A percentile compares a stretch with the other conserved stretches of the same genome.
These are phyloP conservation scores for Aspergillus cristatus DNA, from an alignment of 495 filamentous ascomycete species.

Conservation along the genomic window DNA sequence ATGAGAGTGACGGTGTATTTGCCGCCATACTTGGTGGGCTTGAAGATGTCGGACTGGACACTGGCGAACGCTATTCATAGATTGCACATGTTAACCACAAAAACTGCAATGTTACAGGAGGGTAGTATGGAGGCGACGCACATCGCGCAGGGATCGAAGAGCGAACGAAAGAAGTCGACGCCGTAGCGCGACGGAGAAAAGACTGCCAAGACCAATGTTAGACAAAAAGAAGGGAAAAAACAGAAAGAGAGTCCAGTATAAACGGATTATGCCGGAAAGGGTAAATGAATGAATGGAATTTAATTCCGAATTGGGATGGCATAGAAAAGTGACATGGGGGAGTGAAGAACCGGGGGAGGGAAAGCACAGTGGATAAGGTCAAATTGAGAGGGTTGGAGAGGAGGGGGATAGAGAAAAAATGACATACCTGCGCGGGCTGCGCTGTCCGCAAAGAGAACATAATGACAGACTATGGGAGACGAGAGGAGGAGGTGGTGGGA, in stretches of 20 bases:
- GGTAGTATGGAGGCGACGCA: conserved; percentile 17
- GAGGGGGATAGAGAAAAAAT: neutral
- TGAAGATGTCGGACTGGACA: conserved; percentile 83
- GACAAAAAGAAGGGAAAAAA: neutral
- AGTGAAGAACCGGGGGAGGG: no score
- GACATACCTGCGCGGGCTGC: conserved; percentile 26
- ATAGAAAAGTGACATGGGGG: no score
- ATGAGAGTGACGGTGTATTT: conserved; percentile 99
- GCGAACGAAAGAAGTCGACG: conserved; percentile 25
- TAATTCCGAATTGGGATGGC: neutral
- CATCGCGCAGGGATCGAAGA: conserved; percentile 32
- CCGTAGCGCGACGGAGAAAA: conserved; percentile 33
- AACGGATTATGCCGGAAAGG: neutral
- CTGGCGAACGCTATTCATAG: conserved; percentile 51
- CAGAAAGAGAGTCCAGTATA: no score
- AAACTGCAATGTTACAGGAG: neutral
- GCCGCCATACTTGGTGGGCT: conserved; percentile 97
- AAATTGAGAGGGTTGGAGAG: neutral
- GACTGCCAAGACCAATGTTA: conserved; percentile 15
- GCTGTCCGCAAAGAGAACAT: conserved; percentile 25
- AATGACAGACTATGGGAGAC: conserved; percentile 9
- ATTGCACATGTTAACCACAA: conserved; percentile 10
- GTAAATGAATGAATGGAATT: neutral
- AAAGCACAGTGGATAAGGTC: no score
- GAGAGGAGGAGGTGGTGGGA: conserved; percentile 3